Base-by-base conservation (phyloP, 352 stramenopile genomes). In the Phytophthora colocasiae region DNA sequence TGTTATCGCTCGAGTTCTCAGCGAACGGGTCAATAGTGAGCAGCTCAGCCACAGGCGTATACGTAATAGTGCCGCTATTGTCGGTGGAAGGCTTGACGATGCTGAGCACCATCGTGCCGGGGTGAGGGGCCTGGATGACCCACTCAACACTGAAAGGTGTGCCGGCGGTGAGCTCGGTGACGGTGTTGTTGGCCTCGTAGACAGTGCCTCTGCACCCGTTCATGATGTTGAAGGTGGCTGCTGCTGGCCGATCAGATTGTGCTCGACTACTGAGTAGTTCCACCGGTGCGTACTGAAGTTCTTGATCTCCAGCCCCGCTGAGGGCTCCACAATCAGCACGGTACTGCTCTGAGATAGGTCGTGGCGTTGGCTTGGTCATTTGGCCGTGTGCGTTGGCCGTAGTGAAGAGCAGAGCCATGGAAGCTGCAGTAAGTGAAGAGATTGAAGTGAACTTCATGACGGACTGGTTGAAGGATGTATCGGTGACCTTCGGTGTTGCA, bases 161-260 rank as follows among this genome's bases (percentile, higher is more conserved):
- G 29, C 69, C 81, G 11, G 73, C 55, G 34, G 56, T 56, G 50
- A 90, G 65, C 39, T 69, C 58, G 5, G 78, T 86, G 34, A 90
- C 63, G 27, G 66, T 68, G 36, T 82, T 78, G 19, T 54, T 63
- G n/a, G 56, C 41, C 38, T 90, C 81, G 65, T 84, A 85, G 46
- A 87, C 66, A 49, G 80, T 86, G 44, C 78, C 81, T 38, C 81
- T 71, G 50, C 81, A 90, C 2, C 81, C 81, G 72, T 90, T 90
- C 76, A 80, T 75, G 49, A 90, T 79, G 51, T 84, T 81, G 47
- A 87, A 90, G n/a, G 66, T 84, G 17, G 69, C 54, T 9, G 71
- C 71, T 4, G 63, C 63, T 0, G 81, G 81, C 45, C 70, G 65
- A 46, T 87, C 78, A 1, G 66, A 40, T 48, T 90, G 81, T 29